Evolutionary conservation across 2,329 filamentous ascomycete species (phyloP).

Genomic region (Xylariales sp.): DNA sequence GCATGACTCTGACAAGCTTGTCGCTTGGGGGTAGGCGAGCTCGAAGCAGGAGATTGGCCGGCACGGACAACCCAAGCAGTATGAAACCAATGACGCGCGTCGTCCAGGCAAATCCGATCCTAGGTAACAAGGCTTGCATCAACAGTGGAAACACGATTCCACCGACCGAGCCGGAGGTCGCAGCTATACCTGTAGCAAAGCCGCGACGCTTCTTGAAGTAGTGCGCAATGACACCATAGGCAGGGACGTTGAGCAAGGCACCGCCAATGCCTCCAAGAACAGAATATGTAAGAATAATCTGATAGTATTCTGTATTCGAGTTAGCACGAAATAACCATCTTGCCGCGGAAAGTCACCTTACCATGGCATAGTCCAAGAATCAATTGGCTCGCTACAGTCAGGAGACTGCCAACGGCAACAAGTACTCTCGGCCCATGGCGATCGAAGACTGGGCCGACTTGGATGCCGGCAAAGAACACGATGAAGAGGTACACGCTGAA

Average conservation of each 20-base stretch:
- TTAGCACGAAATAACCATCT: neutral
- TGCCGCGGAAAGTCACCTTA: neutral
- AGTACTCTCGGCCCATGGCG: conserved; percentile 6
- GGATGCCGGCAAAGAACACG: conserved; percentile 75
- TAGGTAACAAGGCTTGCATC: conserved; percentile 40
- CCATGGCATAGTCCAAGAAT: conserved; percentile 9
- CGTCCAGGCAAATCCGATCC: conserved; percentile 44
- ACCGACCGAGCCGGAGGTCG: conserved; percentile 64
- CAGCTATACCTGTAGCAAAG: conserved; percentile 76
- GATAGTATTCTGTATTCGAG: conserved; percentile 9
- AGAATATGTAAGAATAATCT: conserved; percentile 11
- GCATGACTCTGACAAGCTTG: conserved; percentile 40
- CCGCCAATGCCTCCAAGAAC: conserved; percentile 11
- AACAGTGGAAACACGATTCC: conserved; percentile 59
- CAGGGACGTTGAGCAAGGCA: conserved; percentile 11
- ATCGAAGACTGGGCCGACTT: conserved; percentile 51
- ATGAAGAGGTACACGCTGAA: conserved; percentile 78
- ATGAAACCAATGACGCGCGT: conserved; percentile 47
- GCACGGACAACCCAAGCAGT: conserved; percentile 39
- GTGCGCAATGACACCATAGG: conserved; percentile 37
- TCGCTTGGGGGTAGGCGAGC: conserved; percentile 49
- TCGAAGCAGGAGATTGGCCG: conserved; percentile 44
- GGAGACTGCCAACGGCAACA: conserved; percentile 1
- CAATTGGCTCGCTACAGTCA: conserved; percentile 10
- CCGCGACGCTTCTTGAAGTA: conserved; percentile 73